Base-by-base conservation (phyloP, 768 basidiomycete genomes). In the Pisolithus orientalis region DNA sequence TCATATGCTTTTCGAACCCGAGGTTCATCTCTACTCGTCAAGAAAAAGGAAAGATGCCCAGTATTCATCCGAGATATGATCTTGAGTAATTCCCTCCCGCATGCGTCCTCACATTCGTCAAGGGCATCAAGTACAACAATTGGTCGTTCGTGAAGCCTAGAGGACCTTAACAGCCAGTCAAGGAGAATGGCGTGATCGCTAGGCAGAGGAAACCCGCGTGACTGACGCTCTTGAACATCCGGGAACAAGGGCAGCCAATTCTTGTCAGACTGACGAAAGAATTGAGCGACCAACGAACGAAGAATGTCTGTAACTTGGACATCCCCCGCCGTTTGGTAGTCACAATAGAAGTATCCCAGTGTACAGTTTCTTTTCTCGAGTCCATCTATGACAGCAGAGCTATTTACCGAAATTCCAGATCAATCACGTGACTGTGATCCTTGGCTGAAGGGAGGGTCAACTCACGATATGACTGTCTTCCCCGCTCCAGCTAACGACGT, bases 271-370 rank as follows among this genome's bases (percentile, higher is more conserved):
- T 44, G 17, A 1, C 6, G 10, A 1, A 21, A n/a, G 1, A 64
- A 10, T 54, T 65, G 64, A 0, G 50, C n/a, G 7, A 63, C 55
- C 24, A 65, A 24, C 2, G 62, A 61, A 5, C 57, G 56, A 42
- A 61, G 47, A 11, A 64, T 50, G 17, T 54, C 57, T 1, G 59
- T 38, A 6, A 55, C 49, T 8, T 49, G 50, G 2, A 51, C 61
- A 2, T 57, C 59, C 2, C 42, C 25, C 4, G 7, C 21, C 0
- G 24, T 43, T 5, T 49, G 51, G 38, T 65, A 65, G 44, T 64
- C 59, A 5, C 64, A 65, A 49, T 63, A 65, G 43, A 65, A 64
- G 24, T 51, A 61, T 0, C 27, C 51, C 2, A 52, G 8, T 0
- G 6, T 24, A 38, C 47, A 49, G n/a, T 39, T 31, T 1, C 6